Evolutionary conservation across 495 filamentous ascomycete species (phyloP).

Genomic region (Elaphomyces granulatus): DNA sequence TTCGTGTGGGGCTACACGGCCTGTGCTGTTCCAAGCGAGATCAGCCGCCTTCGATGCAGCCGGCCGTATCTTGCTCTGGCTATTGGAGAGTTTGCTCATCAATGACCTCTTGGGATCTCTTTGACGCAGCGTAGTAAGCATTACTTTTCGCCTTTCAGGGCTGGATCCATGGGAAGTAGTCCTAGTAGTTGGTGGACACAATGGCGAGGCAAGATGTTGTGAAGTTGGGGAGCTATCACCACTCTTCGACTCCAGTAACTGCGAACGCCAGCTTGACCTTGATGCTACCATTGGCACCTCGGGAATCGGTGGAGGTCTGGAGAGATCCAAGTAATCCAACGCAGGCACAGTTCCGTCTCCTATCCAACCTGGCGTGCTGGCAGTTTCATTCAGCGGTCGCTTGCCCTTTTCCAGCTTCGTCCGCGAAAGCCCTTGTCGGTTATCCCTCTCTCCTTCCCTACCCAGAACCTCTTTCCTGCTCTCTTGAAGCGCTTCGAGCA

Average conservation of each 20-base stretch:
- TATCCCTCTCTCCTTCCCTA: conserved; percentile 15
- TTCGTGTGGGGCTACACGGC: conserved; percentile 20
- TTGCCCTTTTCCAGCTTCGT: conserved; percentile 8
- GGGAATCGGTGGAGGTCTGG: conserved; percentile 52
- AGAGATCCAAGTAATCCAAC: conserved; percentile 61
- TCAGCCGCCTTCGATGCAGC: conserved; percentile 76
- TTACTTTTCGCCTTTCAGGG: conserved; percentile 62
- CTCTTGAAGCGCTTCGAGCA: conserved; percentile 65
- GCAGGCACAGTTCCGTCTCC: conserved; percentile 70
- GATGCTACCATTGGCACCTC: conserved; percentile 38
- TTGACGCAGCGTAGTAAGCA: conserved; percentile 71
- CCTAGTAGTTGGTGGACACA: conserved; percentile 15
- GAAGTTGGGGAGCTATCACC: neutral
- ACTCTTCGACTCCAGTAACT: neutral
- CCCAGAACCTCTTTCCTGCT: conserved; percentile 51
- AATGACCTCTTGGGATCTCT: conserved; percentile 40
- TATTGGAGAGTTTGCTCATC: conserved; percentile 18
- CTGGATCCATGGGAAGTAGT: conserved; percentile 52
- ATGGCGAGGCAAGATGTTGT: neutral
- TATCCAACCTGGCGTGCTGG: conserved; percentile 43
- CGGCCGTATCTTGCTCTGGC: conserved; percentile 17
- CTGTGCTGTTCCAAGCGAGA: conserved; percentile 60
- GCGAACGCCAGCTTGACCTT: conserved; percentile 38
- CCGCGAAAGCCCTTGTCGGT: conserved; percentile 6
- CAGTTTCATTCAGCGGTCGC: conserved; percentile 6